Percentiles rank a stretch among this genome's conserved stretches.
phyloP scores from a whole-genome alignment of 2,329 filamentous ascomycete genomes.

The Diplocarpon mali region DNA sequence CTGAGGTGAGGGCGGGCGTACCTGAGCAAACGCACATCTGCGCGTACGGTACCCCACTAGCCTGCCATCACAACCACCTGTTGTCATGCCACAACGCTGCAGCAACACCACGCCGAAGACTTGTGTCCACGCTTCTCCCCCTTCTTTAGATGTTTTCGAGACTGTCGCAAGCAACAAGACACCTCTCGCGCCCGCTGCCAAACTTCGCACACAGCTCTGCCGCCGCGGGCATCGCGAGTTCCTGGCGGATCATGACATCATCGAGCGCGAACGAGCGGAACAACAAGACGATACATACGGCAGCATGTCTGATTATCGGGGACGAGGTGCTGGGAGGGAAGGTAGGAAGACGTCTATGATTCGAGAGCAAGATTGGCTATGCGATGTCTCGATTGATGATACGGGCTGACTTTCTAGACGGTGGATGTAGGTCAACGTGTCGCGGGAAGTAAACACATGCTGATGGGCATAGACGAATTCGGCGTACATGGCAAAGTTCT shows the following conservation, averaged over 20 bases:
- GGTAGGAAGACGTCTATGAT: constrained; percentile 36
- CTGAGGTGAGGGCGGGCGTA: too few relatives aligned
- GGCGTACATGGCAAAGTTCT: constrained; percentile 53
- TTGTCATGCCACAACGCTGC: background rate
- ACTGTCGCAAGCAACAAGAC: constrained; percentile 60
- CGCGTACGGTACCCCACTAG: too few relatives aligned
- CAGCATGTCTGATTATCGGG: constrained; percentile 90
- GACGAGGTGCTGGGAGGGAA: constrained; percentile 94
- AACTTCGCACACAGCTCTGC: constrained; percentile 38
- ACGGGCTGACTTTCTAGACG: constrained; percentile 27
- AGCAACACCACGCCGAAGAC: background rate
- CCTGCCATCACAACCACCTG: too few relatives aligned
- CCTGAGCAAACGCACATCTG: too few relatives aligned
- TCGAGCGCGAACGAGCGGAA: constrained; percentile 35
- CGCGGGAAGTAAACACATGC: background rate
- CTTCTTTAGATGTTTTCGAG: constrained; percentile 57
- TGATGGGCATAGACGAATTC: constrained; percentile 48
- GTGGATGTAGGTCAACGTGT: constrained; percentile 27
- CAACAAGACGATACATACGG: constrained; percentile 68
- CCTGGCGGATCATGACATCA: constrained; percentile 34
- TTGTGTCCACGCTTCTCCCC: background rate
- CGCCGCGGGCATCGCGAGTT: constrained; percentile 8
- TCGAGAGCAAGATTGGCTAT: too few relatives aligned
- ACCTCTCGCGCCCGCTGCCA: constrained; percentile 54
- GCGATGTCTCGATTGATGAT: constrained; percentile 1